Evolutionary conservation across 768 basidiomycete genomes (phyloP).

Genomic region (Mycena floridula): DNA sequence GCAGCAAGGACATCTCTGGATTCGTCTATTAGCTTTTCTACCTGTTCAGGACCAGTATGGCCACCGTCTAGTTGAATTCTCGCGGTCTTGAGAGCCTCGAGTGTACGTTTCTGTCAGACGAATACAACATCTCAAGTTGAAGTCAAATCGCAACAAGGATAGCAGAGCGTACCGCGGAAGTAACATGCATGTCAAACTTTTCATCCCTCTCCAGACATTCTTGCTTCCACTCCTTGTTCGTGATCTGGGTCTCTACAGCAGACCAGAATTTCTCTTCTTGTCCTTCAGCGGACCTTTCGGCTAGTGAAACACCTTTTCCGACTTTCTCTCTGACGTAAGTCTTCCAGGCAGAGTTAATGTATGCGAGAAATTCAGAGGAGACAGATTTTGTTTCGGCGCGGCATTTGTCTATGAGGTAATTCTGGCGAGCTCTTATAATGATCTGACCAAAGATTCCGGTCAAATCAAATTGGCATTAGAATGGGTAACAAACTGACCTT

Average conservation of each 20-base stretch:
- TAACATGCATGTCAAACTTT: constrained; percentile 88
- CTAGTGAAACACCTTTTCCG: constrained; percentile 51
- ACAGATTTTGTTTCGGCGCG: constrained; percentile 47
- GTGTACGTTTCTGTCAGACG: constrained; percentile 37
- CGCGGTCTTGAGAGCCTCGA: constrained; percentile 48
- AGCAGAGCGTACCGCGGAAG: constrained; percentile 68
- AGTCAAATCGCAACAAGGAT: constrained; percentile 9
- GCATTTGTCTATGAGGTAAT: constrained; percentile 62
- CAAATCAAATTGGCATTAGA: constrained; percentile 1
- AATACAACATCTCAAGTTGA: constrained; percentile 6
- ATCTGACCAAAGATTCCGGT: constrained; percentile 50
- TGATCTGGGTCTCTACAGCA: constrained; percentile 40
- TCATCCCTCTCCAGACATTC: constrained; percentile 76
- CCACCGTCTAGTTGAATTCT: constrained; percentile 35
- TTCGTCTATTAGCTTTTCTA: constrained; percentile 58
- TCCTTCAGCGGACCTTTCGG: constrained; percentile 40
- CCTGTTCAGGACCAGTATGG: constrained; percentile 33
- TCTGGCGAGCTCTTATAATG: constrained; percentile 84
- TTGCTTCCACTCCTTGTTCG: constrained; percentile 58
- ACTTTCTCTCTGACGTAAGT: constrained; percentile 59
- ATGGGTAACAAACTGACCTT: constrained; percentile 65
- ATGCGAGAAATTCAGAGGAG: constrained; percentile 49
- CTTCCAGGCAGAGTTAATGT: constrained; percentile 59
- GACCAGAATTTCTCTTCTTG: constrained; percentile 50
- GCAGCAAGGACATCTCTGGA: constrained; percentile 73